Base-by-base conservation (phyloP, 1,284 basidiomycete species). In the Malassezia caprae region DNA sequence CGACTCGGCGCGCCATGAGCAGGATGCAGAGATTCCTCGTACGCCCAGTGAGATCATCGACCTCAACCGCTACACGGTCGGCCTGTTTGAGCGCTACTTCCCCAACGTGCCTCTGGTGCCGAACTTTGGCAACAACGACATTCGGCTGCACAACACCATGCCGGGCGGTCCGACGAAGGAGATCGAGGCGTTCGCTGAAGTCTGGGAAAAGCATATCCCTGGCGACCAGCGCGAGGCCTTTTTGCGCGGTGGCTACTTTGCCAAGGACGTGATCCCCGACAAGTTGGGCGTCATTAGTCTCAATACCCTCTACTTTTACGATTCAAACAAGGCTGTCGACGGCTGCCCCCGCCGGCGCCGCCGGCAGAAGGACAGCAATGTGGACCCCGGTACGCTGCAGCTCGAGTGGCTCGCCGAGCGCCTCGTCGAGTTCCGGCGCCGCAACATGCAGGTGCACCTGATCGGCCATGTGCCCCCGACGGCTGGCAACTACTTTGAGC, bases 281-380 rank as follows among this genome's bases (percentile, higher is more conserved):
- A 72, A 81, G 50, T 70, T 93, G 17, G 87, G 87, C 8, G 87
- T 86, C 42, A 83, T 94, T 71, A 86, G 84, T 62, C 77, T 94
- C 57, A 94, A 93, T 76, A 91, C 90, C 1, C 81, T 94, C 76
- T 94, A 89, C 76, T 91, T 88, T 77, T 94, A 87, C 76, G 85
- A 88, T 69, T 84, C 84, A 30, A 94, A 94, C 77, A 87, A 88
- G 78, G 86, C 87, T 83, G 65, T 69, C 15, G 76, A 77, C 42
- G 76, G 77, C 1, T 78, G 77, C 50, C 53, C 59, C 12, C 47
- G 43, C 40, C 64, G 55, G 21, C 63, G 59, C 37, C 53, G 57
- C 1, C 28, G 37, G 8, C 35, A 49, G 1, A 17, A 23, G 26
- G 48, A 51, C 21, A 37, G 24, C 21, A 39, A 64, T 8, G 53